A percentile compares a stretch with the other conserved stretches of the same genome.
These are phyloP conservation scores for Penicillium egyptiacum DNA, from an alignment of 495 filamentous ascomycete genomes.

Conservation along the genomic window DNA sequence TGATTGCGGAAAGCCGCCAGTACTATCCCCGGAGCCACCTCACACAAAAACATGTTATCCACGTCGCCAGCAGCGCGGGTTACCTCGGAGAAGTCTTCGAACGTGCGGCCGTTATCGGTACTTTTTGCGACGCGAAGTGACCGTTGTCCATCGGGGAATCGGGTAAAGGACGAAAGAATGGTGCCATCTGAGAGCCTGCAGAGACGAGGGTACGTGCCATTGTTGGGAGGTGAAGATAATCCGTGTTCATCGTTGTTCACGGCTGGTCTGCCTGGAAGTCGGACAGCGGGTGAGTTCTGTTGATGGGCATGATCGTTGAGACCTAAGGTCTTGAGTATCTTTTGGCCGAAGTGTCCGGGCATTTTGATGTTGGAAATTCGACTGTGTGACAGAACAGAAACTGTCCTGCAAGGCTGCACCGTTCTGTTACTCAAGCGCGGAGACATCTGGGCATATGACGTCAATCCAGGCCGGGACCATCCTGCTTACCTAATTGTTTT, in stretches of 20 bases:
- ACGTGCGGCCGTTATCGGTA: constrained; percentile 39
- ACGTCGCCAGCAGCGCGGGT: constrained; percentile 47
- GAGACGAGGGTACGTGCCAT: constrained; percentile 44
- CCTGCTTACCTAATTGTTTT: constrained; percentile 12
- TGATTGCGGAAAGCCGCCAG: constrained; percentile 63
- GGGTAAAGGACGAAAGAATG: constrained; percentile 44
- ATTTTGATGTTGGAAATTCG: constrained; percentile 13
- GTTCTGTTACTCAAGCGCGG: background rate
- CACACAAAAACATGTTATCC: constrained; percentile 60
- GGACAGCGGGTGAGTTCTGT: constrained; percentile 1
- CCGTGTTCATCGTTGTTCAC: constrained; percentile 42
- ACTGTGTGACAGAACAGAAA: background rate
- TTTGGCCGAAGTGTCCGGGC: constrained; percentile 40
- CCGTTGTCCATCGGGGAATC: constrained; percentile 31
- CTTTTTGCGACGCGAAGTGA: constrained; percentile 38
- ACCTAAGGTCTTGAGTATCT: constrained; percentile 39
- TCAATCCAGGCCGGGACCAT: background rate
- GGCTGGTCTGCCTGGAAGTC: constrained; percentile 22
- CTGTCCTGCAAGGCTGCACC: background rate
- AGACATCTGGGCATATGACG: background rate
- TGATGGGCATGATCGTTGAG: background rate
- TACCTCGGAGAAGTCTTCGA: constrained; percentile 39
- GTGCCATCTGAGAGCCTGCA: constrained; percentile 40
- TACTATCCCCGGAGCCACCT: constrained; percentile 49
- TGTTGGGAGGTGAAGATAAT: constrained; percentile 41